Evolutionary conservation across 2,329 filamentous ascomycete genomes (phyloP).

Genomic region (Monosporascus ibericus): DNA sequence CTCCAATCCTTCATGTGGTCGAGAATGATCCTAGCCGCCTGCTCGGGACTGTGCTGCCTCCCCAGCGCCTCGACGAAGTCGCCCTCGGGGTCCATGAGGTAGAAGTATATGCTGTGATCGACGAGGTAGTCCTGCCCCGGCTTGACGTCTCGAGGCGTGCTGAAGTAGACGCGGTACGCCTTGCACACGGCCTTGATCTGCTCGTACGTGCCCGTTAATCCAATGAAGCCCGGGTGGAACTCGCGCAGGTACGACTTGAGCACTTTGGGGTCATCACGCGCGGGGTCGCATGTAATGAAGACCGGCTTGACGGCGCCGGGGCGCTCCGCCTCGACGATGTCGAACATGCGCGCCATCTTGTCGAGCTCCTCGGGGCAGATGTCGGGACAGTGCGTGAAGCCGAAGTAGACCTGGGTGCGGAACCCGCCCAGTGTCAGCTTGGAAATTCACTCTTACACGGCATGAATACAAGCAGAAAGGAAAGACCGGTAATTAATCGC

Average conservation of each 20-base stretch:
- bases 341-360: constrained; percentile 97
- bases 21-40: constrained; percentile 76
- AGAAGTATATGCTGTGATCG: constrained; percentile 99
- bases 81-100: constrained; percentile 96
- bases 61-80: constrained; percentile 98
- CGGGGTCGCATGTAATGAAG: constrained; percentile 95
- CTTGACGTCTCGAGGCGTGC: constrained; percentile 80
- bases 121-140: constrained; percentile 95
- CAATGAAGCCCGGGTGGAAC: constrained; percentile 82
- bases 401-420: constrained; percentile 75
- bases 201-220: constrained; percentile 88
- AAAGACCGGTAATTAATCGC: background rate
- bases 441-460: background rate
- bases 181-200: constrained; percentile 94
- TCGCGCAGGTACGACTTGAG: constrained; percentile 81
- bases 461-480: background rate
- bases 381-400: constrained; percentile 96
- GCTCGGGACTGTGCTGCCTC: constrained; percentile 84
- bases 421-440: background rate
- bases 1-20: constrained; percentile 71
- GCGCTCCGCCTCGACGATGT: constrained; percentile 53
- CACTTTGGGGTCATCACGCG: constrained; percentile 78
- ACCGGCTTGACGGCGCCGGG: constrained; percentile 62
- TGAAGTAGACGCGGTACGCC: constrained; percentile 95
- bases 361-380: constrained; percentile 99